Conservation (phyloP, 202 grass and related monocot species). For the Dendrocalamus latiflorus region DNA sequence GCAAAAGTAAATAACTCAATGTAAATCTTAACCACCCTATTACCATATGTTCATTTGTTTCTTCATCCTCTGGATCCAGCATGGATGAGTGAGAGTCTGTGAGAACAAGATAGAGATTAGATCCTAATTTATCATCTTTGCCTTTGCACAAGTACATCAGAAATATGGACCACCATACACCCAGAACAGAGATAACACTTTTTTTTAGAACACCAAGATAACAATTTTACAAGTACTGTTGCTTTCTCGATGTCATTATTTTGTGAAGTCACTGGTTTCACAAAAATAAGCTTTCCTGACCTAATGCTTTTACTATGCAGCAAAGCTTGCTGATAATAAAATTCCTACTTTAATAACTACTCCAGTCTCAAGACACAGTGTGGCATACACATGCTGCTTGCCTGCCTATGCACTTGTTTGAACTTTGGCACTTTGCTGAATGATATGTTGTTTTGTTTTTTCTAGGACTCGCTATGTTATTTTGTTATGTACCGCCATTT, state of each 20-base stretch:
- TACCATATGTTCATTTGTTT: constrained; percentile 62
- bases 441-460: neutral
- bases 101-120: constrained; percentile 19
- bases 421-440: neutral
- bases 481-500: neutral
- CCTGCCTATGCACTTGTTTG: constrained; percentile 10
- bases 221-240: neutral
- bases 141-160: constrained; percentile 4
- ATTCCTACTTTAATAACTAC: neutral
- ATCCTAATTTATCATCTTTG: constrained; percentile 7
- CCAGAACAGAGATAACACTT: neutral
- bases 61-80: constrained; percentile 51
- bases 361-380: neutral
- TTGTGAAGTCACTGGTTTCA: neutral
- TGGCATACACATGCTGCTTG: neutral
- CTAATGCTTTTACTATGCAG: neutral
- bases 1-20: constrained; percentile 18
- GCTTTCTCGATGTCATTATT: neutral
- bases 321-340: constrained; percentile 1
- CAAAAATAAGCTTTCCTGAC: neutral
- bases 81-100: constrained; percentile 42
- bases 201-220: neutral
- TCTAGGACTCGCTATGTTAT: neutral
- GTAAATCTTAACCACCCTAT: constrained; percentile 6
- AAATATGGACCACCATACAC: neutral